phyloP scores from a whole-genome alignment of 495 filamentous ascomycete species.

The Astrocystis sublimbata region DNA sequence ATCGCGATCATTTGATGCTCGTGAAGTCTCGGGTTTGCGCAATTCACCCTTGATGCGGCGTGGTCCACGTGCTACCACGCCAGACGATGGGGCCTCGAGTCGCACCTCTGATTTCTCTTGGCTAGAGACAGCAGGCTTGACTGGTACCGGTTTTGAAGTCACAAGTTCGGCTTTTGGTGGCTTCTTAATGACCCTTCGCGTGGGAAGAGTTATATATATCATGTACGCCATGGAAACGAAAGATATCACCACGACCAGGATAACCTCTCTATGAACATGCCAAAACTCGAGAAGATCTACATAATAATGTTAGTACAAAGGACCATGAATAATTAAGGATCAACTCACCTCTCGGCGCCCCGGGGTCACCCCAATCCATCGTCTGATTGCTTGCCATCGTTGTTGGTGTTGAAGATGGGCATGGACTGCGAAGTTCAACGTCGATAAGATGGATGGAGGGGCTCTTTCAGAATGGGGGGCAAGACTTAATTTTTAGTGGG shows the following conservation, averaged over 20 bases:
- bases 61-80: slow-evolving; percentile 32
- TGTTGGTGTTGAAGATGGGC: neutral
- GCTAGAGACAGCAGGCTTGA: slow-evolving; percentile 10
- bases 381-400: slow-evolving; percentile 3
- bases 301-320: neutral
- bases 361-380: neutral
- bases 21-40: slow-evolving; percentile 31
- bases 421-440: slow-evolving; percentile 1
- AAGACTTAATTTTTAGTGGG: slow-evolving; percentile 11
- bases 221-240: slow-evolving; percentile 5
- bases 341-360: slow-evolving; percentile 12
- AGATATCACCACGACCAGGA: slow-evolving; percentile 45
- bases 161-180: neutral
- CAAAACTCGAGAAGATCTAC: slow-evolving; percentile 55
- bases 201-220: slow-evolving; percentile 5
- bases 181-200: neutral
- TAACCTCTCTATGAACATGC: slow-evolving; percentile 54
- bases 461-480: slow-evolving; percentile 25
- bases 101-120: slow-evolving; percentile 18
- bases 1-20: slow-evolving; percentile 14
- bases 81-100: slow-evolving; percentile 18
- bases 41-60: slow-evolving; percentile 53
- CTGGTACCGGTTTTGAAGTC: neutral
- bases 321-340: neutral
- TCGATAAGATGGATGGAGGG: slow-evolving; percentile 24